Evolutionary conservation across 352 stramenopile species (phyloP).

Genomic region (Phytophthora vignae): DNA sequence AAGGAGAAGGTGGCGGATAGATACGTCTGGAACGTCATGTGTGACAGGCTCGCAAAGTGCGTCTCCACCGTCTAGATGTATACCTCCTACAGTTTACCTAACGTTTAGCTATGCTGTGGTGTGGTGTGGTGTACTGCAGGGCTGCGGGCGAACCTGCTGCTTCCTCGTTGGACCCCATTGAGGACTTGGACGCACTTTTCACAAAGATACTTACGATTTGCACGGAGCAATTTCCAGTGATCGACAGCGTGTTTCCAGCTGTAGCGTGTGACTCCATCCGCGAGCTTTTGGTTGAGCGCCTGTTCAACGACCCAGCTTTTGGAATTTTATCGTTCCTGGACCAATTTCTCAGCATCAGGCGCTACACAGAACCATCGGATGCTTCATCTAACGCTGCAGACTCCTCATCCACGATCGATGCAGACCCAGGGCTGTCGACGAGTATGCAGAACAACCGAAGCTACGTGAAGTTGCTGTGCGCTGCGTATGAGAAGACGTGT

Average conservation of each 20-base stretch:
- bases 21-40: constrained; percentile 89
- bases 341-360: constrained; percentile 59
- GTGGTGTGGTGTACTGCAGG: constrained; percentile 17
- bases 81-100: not conserved
- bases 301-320: constrained; percentile 86
- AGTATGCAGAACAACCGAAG: constrained; percentile 42
- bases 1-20: constrained; percentile 85
- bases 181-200: constrained; percentile 73
- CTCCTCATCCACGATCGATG: not conserved
- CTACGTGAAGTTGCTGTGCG: constrained; percentile 71
- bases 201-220: constrained; percentile 68
- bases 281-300: constrained; percentile 70
- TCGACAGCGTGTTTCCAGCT: constrained; percentile 66
- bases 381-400: constrained; percentile 7
- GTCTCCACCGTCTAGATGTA: not conserved
- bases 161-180: constrained; percentile 60
- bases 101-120: not conserved
- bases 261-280: constrained; percentile 52
- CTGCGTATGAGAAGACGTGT: constrained; percentile 74
- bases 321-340: constrained; percentile 82
- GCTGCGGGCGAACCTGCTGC: constrained; percentile 23
- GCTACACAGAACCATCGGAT: constrained; percentile 21
- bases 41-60: constrained; percentile 67
- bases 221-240: constrained; percentile 74
- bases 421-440: not conserved